A percentile compares a stretch with the other conserved stretches of the same genome.
phyloP scores from a whole-genome alignment of 345 rosid genomes.

The Citrus hindsii region DNA sequence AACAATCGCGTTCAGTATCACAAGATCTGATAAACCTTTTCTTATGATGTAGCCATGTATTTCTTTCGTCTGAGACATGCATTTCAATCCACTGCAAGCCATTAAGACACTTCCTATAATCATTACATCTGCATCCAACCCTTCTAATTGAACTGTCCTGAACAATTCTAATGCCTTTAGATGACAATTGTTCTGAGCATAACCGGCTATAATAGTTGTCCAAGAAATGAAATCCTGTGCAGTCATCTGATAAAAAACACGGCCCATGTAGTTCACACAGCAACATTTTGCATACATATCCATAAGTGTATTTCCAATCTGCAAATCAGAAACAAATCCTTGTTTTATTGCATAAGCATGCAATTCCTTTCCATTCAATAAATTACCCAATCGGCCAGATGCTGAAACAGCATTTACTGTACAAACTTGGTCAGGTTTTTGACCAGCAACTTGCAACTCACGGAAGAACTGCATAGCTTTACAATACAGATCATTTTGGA shows the following conservation, averaged over 20 bases:
- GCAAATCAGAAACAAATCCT: constrained; percentile 49
- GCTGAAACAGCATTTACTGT: constrained; percentile 46
- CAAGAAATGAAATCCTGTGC: constrained; percentile 72
- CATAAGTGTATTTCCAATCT: constrained; percentile 63
- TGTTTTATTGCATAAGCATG: constrained; percentile 70
- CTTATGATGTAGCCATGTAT: constrained; percentile 60
- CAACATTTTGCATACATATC: constrained; percentile 83
- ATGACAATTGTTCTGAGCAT: constrained; percentile 56
- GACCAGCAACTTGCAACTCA: constrained; percentile 43
- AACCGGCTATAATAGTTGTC: constrained; percentile 75
- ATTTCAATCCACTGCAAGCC: constrained; percentile 49
- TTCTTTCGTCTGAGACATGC: constrained; percentile 49
- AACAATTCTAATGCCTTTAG: constrained; percentile 44
- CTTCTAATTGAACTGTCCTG: constrained; percentile 41
- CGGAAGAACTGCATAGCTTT: constrained; percentile 54
- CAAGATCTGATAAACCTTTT: constrained; percentile 52
- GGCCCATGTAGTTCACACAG: constrained; percentile 47
- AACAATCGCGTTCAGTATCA: constrained; percentile 54
- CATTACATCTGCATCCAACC: constrained; percentile 50
- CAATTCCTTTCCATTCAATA: constrained; percentile 68
- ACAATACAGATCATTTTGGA: constrained; percentile 48
- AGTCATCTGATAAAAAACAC: constrained; percentile 48
- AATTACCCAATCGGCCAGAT: constrained; percentile 53
- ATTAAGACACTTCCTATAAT: constrained; percentile 76
- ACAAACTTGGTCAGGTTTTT: constrained; percentile 56